These are phyloP conservation scores for Penicillium pancosmium DNA, from an alignment of 495 filamentous ascomycete genomes.

Conservation along the genomic window DNA sequence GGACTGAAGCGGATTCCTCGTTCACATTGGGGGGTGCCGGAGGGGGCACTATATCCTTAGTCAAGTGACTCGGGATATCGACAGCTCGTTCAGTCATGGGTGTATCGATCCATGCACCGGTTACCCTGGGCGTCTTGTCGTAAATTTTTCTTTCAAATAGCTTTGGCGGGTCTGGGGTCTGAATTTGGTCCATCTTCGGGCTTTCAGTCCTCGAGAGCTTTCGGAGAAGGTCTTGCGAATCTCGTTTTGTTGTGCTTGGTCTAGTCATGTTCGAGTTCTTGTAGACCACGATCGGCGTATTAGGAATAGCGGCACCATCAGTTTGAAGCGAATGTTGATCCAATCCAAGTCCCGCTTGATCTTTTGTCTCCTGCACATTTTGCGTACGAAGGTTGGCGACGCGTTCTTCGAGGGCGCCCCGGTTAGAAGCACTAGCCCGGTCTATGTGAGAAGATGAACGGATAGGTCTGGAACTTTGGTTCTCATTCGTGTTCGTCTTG, in stretches of 20 bases:
- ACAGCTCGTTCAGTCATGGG: constrained; percentile 47
- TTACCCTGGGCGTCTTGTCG: constrained; percentile 52
- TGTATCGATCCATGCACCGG: constrained; percentile 57
- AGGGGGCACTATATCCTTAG: constrained; percentile 28
- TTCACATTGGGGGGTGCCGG: constrained; percentile 7
- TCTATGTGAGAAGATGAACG: constrained; percentile 25
- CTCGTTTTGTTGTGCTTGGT: constrained; percentile 47
- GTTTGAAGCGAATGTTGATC: constrained; percentile 32
- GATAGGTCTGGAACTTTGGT: constrained; percentile 18
- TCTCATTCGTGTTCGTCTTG: constrained; percentile 16
- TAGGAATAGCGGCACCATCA: constrained; percentile 45
- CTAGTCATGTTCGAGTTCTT: constrained; percentile 40
- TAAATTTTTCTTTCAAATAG: constrained; percentile 41
- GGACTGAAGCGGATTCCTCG: constrained; percentile 6
- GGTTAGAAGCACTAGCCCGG: constrained; percentile 16
- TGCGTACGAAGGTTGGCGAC: constrained; percentile 18
- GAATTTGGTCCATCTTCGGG: constrained; percentile 30
- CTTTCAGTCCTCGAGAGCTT: constrained; percentile 65
- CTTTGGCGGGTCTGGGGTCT: constrained; percentile 45
- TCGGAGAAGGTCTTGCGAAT: constrained; percentile 68
- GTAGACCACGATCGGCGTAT: constrained; percentile 59
- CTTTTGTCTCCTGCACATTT: constrained; percentile 12
- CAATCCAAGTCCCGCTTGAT: constrained; percentile 22
- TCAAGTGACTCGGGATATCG: constrained; percentile 33
- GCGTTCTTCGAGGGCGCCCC: constrained; percentile 27